Conservation (phyloP, 768 basidiomycete species). For the Rubroboletus satanas region DNA sequence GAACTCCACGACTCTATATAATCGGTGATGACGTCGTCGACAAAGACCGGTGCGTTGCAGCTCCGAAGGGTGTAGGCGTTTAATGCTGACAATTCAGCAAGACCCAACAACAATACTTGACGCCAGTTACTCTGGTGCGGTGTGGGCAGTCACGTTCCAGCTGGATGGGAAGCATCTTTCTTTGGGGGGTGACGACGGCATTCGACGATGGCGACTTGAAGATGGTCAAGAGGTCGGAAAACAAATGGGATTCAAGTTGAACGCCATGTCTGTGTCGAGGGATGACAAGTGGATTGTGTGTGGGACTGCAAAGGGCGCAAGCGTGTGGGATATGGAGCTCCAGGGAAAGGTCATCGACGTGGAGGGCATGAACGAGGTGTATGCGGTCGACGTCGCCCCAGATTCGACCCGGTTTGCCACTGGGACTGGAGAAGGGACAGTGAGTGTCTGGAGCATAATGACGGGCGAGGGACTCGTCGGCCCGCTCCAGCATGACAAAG, state of each 20-base stretch:
- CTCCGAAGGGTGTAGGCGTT: too few relatives aligned
- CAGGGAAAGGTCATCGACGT: background rate
- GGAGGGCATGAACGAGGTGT: too few relatives aligned
- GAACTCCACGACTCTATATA: background rate
- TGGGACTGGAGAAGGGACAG: too few relatives aligned
- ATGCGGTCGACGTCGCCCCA: too few relatives aligned
- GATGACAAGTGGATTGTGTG: background rate
- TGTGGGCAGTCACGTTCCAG: background rate
- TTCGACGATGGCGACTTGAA: background rate
- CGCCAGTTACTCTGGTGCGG: accelerated
- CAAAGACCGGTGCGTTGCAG: background rate
- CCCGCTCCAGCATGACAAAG: background rate
- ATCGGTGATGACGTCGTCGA: background rate
- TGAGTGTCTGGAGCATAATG: background rate
- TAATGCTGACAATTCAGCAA: background rate
- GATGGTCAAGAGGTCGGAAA: background rate
- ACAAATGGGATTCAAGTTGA: too few relatives aligned
- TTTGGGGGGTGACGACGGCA: background rate
- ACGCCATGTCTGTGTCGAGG: background rate
- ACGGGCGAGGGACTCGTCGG: background rate
- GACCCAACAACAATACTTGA: background rate
- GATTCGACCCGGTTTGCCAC: background rate
- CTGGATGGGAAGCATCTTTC: background rate
- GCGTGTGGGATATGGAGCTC: background rate
- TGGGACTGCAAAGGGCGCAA: background rate